A percentile compares a stretch with the other conserved stretches of the same genome.
phyloP scores from a whole-genome alignment of 2,329 filamentous ascomycete species.

The Sporothrix variecibatus region DNA sequence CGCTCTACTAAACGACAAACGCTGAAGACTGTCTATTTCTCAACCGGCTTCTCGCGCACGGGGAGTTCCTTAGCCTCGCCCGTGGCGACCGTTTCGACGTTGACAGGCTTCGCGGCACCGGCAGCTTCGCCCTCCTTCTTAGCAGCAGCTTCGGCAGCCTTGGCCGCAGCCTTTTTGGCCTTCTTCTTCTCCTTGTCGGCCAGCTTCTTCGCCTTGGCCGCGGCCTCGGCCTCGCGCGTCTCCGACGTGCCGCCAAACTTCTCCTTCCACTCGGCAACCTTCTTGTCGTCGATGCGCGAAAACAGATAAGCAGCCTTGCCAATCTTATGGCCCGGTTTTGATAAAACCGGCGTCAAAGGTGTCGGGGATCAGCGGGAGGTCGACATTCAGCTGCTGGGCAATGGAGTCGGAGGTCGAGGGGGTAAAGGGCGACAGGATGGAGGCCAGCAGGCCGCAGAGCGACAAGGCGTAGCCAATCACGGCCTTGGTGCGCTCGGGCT shows the following conservation, averaged over 20 bases:
- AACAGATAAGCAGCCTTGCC: slow-evolving; percentile 62
- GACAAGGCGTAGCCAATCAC: slow-evolving; percentile 81
- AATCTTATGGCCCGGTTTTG: slow-evolving; percentile 75
- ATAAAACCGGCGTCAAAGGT: slow-evolving; percentile 64
- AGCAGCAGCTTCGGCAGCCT: slow-evolving; percentile 31
- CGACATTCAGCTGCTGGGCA: slow-evolving; percentile 65
- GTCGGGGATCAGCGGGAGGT: slow-evolving; percentile 64
- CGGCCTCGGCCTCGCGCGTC: slow-evolving; percentile 36
- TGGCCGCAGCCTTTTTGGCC: slow-evolving; percentile 38
- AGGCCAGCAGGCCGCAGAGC: slow-evolving; percentile 78
- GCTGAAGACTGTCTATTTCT: slow-evolving; percentile 29
- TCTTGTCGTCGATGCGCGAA: slow-evolving; percentile 69
- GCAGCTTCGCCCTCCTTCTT: neutral
- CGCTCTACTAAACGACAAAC: too few relatives aligned
- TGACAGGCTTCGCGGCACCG: slow-evolving; percentile 17
- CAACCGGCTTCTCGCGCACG: slow-evolving; percentile 37
- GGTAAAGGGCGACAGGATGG: slow-evolving; percentile 80
- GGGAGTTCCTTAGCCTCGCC: slow-evolving; percentile 36
- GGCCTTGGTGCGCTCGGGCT: slow-evolving; percentile 56
- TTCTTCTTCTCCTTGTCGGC: slow-evolving; percentile 36
- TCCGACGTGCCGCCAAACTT: slow-evolving; percentile 53
- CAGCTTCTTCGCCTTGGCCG: slow-evolving; percentile 38
- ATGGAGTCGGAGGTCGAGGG: slow-evolving; percentile 76
- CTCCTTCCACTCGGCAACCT: slow-evolving; percentile 70
- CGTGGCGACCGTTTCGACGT: slow-evolving; percentile 32